Percentiles rank a stretch among this genome's conserved stretches.
These are phyloP conservation scores for Trichosanthes truncata DNA, from an alignment of 306 rosid genomes.

Conservation along the genomic window DNA sequence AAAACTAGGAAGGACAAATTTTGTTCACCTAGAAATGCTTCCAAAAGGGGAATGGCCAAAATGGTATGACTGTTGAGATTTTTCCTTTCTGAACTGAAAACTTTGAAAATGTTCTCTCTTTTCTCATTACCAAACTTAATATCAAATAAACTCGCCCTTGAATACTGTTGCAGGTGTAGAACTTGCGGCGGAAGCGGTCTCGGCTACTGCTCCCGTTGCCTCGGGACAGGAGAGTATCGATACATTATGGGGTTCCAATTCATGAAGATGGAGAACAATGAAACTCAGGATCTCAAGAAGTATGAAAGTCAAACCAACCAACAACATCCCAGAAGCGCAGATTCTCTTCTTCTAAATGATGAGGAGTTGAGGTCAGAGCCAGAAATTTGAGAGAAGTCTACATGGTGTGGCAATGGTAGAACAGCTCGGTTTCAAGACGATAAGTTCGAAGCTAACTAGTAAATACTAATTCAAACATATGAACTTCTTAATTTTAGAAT, in stretches of 20 bases:
- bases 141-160: neutral
- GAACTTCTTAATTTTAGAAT: neutral
- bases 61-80: conserved; percentile 31
- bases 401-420: neutral
- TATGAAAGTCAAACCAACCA: conserved; percentile 17
- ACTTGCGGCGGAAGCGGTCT: conserved; percentile 87
- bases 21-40: conserved; percentile 52
- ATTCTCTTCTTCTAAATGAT: conserved; percentile 13
- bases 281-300: conserved; percentile 17
- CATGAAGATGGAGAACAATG: conserved; percentile 38
- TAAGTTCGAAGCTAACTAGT: neutral
- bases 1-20: conserved; percentile 62
- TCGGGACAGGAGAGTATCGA: conserved; percentile 86
- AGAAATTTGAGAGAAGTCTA: neutral
- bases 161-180: conserved; percentile 42
- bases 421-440: neutral
- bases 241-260: conserved; percentile 75
- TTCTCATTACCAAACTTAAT: neutral
- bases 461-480: neutral
- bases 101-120: neutral
- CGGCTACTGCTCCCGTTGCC: conserved; percentile 70
- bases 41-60: conserved; percentile 95
- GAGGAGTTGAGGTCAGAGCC: neutral
- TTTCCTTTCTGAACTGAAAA: neutral
- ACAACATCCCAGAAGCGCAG: conserved; percentile 4